Conservation (phyloP, 306 rosid species). For the Fagus sylvatica region DNA sequence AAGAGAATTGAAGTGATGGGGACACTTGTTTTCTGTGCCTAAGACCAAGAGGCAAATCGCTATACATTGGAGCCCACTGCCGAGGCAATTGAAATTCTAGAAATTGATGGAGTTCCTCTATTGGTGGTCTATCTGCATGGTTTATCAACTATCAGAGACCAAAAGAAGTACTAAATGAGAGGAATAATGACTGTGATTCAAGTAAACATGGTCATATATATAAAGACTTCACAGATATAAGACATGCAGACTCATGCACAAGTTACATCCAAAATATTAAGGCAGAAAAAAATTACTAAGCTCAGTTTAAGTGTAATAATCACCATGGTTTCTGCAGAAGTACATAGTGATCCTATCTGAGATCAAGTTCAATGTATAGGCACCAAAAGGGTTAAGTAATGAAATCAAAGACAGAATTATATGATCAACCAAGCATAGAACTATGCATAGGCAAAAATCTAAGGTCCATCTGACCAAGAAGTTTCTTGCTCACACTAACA, state of each 20-base stretch:
- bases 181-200: background rate
- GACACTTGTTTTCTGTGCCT: slow-evolving; percentile 52
- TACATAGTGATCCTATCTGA: background rate
- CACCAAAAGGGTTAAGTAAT: background rate
- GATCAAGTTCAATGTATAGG: background rate
- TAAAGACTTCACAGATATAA: background rate
- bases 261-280: background rate
- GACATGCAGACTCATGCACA: background rate
- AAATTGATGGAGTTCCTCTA: slow-evolving; percentile 89
- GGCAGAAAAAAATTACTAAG: background rate
- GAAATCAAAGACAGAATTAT: background rate
- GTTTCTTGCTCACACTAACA: background rate
- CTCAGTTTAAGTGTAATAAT: background rate
- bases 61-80: slow-evolving; percentile 91
- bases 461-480: background rate
- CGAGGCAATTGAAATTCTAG: slow-evolving; percentile 87
- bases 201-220: background rate
- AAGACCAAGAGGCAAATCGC: slow-evolving; percentile 76
- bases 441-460: background rate
- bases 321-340: background rate
- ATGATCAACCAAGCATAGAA: background rate
- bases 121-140: slow-evolving; percentile 79
- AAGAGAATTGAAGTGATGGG: slow-evolving; percentile 76
- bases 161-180: background rate
- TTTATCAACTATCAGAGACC: slow-evolving; percentile 21